Evolutionary conservation across 2,329 filamentous ascomycete genomes (phyloP).

Genomic region (Zalaria sp.): DNA sequence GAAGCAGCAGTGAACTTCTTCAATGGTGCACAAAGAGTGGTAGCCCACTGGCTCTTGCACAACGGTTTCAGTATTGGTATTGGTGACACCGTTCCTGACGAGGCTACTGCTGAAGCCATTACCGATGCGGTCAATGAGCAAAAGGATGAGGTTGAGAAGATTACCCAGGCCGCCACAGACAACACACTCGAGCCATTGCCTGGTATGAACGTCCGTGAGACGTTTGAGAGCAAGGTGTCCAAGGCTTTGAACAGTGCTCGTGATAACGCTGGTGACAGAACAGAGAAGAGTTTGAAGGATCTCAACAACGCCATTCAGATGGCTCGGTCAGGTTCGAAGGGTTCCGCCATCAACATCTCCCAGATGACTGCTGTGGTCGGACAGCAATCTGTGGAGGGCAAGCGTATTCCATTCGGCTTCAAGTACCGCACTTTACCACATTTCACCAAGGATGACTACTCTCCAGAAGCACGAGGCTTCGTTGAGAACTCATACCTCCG

Average conservation of each 20-base stretch:
- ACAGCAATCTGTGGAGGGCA: constrained; percentile 95
- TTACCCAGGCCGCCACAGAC: constrained; percentile 66
- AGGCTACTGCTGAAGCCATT: constrained; percentile 68
- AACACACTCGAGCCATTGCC: constrained; percentile 85
- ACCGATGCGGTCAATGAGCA: constrained; percentile 67
- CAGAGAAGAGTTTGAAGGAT: constrained; percentile 85
- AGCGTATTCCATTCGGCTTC: constrained; percentile 98
- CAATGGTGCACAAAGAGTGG: constrained; percentile 85
- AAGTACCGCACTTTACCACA: constrained; percentile 94
- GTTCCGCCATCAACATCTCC: constrained; percentile 97
- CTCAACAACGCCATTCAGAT: constrained; percentile 94
- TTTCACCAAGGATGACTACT: constrained; percentile 99
- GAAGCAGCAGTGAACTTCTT: constrained; percentile 86
- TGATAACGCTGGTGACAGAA: constrained; percentile 88
- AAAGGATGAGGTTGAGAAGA: constrained; percentile 64
- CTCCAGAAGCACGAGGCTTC: constrained; percentile 89
- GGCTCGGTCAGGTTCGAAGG: constrained; percentile 93
- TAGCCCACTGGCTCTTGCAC: constrained; percentile 95
- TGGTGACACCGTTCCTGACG: constrained; percentile 91
- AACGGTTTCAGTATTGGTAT: constrained; percentile 97
- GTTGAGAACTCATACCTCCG: constrained; percentile 98
- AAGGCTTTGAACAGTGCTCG: constrained; percentile 87
- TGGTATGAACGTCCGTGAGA: constrained; percentile 97
- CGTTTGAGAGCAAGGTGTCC: constrained; percentile 94
- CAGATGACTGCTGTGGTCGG: constrained; percentile 98